Evolutionary conservation across 1,139 yeast genomes (phyloP).

Genomic region (Yamadazyma spencermartinsiae): DNA sequence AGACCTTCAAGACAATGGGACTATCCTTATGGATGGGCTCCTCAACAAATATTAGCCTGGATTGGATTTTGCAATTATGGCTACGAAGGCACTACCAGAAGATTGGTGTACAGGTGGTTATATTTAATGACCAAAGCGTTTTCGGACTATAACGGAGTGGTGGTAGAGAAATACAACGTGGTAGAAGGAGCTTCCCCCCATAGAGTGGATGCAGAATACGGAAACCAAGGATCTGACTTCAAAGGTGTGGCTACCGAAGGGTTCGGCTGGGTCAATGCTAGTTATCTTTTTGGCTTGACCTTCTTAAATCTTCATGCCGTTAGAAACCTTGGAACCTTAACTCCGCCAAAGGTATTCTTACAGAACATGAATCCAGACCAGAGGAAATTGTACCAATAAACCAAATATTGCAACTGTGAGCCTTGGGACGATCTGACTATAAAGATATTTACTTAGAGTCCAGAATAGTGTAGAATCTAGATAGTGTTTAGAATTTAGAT

Average conservation of each 20-base stretch:
- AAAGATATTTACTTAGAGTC: too few relatives aligned
- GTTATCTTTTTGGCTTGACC: conserved; percentile 73
- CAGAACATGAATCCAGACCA: conserved; percentile 48
- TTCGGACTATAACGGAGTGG: conserved; percentile 92
- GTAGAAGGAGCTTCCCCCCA: conserved; percentile 84
- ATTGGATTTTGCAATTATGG: conserved; percentile 79
- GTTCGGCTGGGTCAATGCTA: conserved; percentile 95
- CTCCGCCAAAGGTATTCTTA: conserved; percentile 76
- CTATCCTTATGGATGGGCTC: conserved; percentile 98
- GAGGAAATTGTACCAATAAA: conserved; percentile 21
- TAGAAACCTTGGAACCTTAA: conserved; percentile 79
- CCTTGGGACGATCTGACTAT: too few relatives aligned
- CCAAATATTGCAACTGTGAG: neutral
- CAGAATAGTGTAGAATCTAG: too few relatives aligned
- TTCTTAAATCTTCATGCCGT: conserved; percentile 67
- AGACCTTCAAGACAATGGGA: conserved; percentile 97
- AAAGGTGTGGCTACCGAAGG: conserved; percentile 97
- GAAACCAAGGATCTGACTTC: conserved; percentile 92
- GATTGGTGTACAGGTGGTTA: conserved; percentile 86
- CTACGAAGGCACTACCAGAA: conserved; percentile 59
- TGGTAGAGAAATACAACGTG: conserved; percentile 94
- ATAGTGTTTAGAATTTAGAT: too few relatives aligned
- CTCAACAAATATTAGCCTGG: conserved; percentile 97
- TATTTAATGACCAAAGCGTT: conserved; percentile 88
- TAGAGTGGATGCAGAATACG: conserved; percentile 93